Evolutionary conservation across 768 basidiomycete genomes (phyloP).

Genomic region (Lyophyllum semitale): DNA sequence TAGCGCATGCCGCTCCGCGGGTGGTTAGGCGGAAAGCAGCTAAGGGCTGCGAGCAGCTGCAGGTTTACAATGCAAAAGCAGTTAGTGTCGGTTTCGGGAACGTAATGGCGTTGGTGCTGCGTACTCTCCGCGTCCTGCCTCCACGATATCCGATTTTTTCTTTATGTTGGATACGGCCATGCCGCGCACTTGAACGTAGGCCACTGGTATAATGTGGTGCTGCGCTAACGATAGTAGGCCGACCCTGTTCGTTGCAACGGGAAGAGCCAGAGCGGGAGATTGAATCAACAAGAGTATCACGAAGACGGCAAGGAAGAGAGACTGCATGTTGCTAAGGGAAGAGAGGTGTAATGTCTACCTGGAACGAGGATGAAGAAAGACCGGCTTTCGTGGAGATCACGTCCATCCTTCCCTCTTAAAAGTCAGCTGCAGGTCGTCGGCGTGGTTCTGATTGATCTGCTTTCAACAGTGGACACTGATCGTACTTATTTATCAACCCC

Average conservation of each 20-base stretch:
- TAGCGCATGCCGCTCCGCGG: background rate
- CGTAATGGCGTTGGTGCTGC: background rate
- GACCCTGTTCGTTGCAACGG: background rate
- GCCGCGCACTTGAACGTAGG: background rate
- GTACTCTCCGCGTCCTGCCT: background rate
- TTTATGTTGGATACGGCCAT: background rate
- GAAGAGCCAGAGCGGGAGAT: conserved; percentile 1
- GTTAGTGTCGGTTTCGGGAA: background rate
- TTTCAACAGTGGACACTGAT: background rate
- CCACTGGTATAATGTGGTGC: background rate
- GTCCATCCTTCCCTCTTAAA: background rate
- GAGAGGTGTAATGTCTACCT: background rate
- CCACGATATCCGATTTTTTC: background rate
- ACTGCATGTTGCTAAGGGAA: background rate
- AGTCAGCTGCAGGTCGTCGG: background rate
- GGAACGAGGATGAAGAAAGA: background rate
- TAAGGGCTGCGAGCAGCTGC: background rate
- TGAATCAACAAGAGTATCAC: background rate
- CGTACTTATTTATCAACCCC: background rate
- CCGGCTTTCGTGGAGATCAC: conserved; percentile 6
- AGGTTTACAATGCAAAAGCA: background rate
- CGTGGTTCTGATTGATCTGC: background rate
- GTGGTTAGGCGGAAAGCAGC: background rate
- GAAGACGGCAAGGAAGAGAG: background rate
- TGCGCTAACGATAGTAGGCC: background rate